Evolutionary conservation across 352 stramenopile genomes (phyloP), one percentile per base, ranked within the genome.

Genomic region (Halophytophthora polymorphica): DNA sequence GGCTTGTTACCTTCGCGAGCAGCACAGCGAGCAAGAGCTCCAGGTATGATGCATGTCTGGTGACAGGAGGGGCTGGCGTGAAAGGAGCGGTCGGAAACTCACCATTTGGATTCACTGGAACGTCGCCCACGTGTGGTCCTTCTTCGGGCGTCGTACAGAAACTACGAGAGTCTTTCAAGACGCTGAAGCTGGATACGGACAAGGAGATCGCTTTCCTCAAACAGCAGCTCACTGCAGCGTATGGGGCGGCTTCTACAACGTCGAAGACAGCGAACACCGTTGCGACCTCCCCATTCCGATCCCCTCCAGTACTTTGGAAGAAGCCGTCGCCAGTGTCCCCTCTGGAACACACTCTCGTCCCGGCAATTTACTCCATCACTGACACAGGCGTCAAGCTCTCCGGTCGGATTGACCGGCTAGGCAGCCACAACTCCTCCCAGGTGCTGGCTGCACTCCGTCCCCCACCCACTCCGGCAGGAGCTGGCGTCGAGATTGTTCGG

Each of bases 311-410:
- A 14, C 34, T 18, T 37, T 15, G 5, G 39, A 47, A 19, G 25
- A 52, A 31, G 25, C n/a, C n/a, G n/a, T 31, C 25, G 25, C 25
- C 25, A 31, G 25, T 31, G 25, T 10, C 25, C 8, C 25, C 25
- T 4, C 25, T 31, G 25, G 25, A 31, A 11, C 71, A 59, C 31
- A 42, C 66, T 3, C 56, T 89, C 17, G 45, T 60, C 3, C 71
- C 76, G 12, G 73, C 67, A 13, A 56, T 89, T 10, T 80, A 79
- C 50, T 84, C 75, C 2, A 76, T 89, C 50, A 79, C 69, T 0
- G 63, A 73, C 14, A 65, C 60, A 17, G 71, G 75, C 7, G 61
- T 72, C 18, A 69, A 76, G 2, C 69, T 64, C 19, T 74, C 66
- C 1, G 59, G 44, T 23, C 52, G 66, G 14, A 70, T 89, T 10